A percentile compares a stretch with the other conserved stretches of the same genome.
phyloP scores from a whole-genome alignment of 1,284 basidiomycete genomes.

The Melampsora larici-populina region DNA sequence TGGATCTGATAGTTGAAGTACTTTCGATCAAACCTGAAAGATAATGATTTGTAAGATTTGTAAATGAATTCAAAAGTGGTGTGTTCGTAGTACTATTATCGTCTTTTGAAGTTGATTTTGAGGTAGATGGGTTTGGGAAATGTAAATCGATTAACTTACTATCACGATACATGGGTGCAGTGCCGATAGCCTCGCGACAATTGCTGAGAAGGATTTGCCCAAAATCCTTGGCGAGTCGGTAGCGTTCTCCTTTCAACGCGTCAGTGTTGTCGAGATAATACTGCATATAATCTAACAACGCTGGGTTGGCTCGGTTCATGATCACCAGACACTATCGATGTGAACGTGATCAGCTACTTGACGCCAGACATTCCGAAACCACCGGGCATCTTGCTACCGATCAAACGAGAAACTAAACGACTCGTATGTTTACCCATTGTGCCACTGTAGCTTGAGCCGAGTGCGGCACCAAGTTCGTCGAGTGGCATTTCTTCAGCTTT shows the following conservation, averaged over 20 bases:
- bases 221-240: constrained; percentile 90
- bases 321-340: constrained; percentile 90
- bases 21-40: neutral
- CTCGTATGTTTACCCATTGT: constrained; percentile 87
- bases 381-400: constrained; percentile 96
- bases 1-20: constrained; percentile 37
- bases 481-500: constrained; percentile 95
- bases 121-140: too few species aligned
- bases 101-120: neutral
- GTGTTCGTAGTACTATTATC: neutral
- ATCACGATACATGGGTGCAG: constrained; percentile 85
- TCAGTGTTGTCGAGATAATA: constrained; percentile 85
- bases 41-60: neutral
- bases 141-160: constrained; percentile 73
- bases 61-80: neutral
- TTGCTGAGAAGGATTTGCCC: constrained; percentile 95
- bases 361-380: constrained; percentile 95
- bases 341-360: constrained; percentile 80
- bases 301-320: constrained; percentile 92
- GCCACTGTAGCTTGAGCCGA: constrained; percentile 76
- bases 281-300: constrained; percentile 73
- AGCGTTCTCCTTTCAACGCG: constrained; percentile 79
- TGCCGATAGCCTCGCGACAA: constrained; percentile 75
- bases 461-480: constrained; percentile 84
- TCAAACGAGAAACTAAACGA: constrained; percentile 81